A percentile compares a stretch with the other conserved stretches of the same genome.
These are phyloP conservation scores for Brasenia schreberi DNA, from an alignment of 164 flowering plant genomes.

Conservation along the genomic window DNA sequence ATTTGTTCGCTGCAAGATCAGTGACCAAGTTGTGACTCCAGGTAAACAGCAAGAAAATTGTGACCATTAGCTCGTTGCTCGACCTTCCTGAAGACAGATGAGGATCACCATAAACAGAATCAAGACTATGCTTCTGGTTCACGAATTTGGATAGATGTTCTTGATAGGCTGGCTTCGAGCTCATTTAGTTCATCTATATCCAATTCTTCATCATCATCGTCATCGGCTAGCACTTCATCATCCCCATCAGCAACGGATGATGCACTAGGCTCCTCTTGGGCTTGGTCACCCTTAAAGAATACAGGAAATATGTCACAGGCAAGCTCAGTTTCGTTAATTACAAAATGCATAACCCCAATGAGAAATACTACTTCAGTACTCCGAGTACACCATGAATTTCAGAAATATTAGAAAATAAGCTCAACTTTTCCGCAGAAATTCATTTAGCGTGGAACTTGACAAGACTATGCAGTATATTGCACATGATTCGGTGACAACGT, in stretches of 20 bases:
- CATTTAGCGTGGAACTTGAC: no score
- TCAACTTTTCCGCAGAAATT: no score
- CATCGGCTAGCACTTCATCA: constrained; percentile 19
- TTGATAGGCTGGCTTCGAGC: constrained; percentile 74
- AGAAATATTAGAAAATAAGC: no score
- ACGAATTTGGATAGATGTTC: constrained; percentile 50
- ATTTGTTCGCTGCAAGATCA: background rate
- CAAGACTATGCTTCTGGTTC: constrained; percentile 28
- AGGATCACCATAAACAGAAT: background rate
- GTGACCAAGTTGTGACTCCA: background rate
- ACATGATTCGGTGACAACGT: no score
- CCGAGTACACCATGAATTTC: no score
- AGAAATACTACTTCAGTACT: no score
- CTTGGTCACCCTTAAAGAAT: constrained; percentile 17
- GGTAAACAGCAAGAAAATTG: background rate
- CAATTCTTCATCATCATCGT: constrained; percentile 63
- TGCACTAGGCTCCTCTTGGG: constrained; percentile 41
- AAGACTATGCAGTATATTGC: no score
- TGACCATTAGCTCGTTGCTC: background rate
- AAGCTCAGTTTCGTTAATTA: no score
- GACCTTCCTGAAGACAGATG: background rate
- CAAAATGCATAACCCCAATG: no score
- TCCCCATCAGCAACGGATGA: constrained; percentile 30
- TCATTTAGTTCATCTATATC: constrained; percentile 82
- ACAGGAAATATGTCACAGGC: background rate